phyloP scores from a whole-genome alignment of 495 filamentous ascomycete genomes.

The Evansstolkia leycettana region DNA sequence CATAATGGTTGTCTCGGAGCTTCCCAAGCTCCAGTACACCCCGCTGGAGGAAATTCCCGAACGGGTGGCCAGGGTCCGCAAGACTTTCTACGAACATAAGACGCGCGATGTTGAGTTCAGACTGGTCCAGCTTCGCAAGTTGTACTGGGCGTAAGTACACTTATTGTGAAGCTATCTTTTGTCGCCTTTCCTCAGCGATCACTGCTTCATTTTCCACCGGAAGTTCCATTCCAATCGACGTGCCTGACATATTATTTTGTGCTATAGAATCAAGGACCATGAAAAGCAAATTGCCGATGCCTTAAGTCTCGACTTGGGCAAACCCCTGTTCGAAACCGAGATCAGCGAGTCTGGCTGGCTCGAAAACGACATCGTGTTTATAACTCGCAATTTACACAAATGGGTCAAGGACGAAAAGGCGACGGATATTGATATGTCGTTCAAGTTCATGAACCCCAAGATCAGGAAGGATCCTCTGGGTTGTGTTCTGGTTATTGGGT shows the following conservation, averaged over 20 bases:
- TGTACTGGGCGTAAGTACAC: slow-evolving; percentile 69
- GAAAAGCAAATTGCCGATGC: slow-evolving; percentile 56
- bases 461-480: slow-evolving; percentile 87
- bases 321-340: slow-evolving; percentile 55
- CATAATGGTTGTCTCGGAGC: slow-evolving; percentile 20
- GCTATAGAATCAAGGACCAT: slow-evolving; percentile 65
- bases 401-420: slow-evolving; percentile 76
- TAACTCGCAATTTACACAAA: slow-evolving; percentile 59
- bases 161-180: neutral
- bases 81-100: slow-evolving; percentile 62
- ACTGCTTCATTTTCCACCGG: slow-evolving; percentile 3
- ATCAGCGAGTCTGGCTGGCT: slow-evolving; percentile 62
- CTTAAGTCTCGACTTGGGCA: slow-evolving; percentile 60
- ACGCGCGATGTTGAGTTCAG: slow-evolving; percentile 74
- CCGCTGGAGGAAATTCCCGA: slow-evolving; percentile 51
- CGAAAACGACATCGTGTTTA: slow-evolving; percentile 67
- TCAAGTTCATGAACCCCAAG: slow-evolving; percentile 54
- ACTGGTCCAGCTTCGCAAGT: slow-evolving; percentile 72
- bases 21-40: slow-evolving; percentile 52
- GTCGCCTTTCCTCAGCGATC: neutral
- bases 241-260: too few species aligned
- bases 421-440: slow-evolving; percentile 53
- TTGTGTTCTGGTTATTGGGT: slow-evolving; percentile 74
- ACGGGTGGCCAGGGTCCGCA: slow-evolving; percentile 43
- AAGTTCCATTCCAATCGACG: neutral